Conservation (phyloP, 495 filamentous ascomycete species). For the Trichoderma gamsii region DNA sequence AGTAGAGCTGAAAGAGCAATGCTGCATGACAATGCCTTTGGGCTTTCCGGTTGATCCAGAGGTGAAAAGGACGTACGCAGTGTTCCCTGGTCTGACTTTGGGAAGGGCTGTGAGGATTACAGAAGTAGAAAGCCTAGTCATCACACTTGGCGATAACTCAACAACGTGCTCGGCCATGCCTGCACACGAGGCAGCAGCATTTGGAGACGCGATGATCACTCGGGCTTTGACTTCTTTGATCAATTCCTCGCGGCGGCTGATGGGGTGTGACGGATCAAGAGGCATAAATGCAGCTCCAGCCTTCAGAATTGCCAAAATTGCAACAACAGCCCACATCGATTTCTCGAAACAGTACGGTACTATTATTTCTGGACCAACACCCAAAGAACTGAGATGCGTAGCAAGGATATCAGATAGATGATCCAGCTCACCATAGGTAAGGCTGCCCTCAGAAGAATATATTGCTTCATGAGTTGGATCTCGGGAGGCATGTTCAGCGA, state of each 20-base stretch:
- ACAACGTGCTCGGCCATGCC: slow-evolving; percentile 20
- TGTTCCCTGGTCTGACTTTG: slow-evolving; percentile 27
- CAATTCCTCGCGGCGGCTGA: not conserved
- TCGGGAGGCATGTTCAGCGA: not conserved
- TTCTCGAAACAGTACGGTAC: slow-evolving; percentile 36
- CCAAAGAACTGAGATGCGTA: slow-evolving; percentile 18
- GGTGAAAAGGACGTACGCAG: slow-evolving; percentile 49
- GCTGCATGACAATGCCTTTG: slow-evolving; percentile 36
- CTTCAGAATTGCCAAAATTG: slow-evolving; percentile 1
- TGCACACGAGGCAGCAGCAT: slow-evolving; percentile 19
- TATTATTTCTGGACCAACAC: slow-evolving; percentile 42
- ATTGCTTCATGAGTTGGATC: not conserved
- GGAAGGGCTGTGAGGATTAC: slow-evolving; percentile 23
- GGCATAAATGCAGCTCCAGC: slow-evolving; percentile 12
- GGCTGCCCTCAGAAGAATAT: slow-evolving; percentile 6
- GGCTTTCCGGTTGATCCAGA: slow-evolving; percentile 51
- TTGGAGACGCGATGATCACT: not conserved
- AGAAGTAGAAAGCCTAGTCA: not conserved
- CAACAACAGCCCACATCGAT: slow-evolving; percentile 12
- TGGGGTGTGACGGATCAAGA: slow-evolving; percentile 10
- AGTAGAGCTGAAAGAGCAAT: slow-evolving; percentile 30
- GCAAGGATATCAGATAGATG: slow-evolving; percentile 3
- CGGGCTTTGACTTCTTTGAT: slow-evolving; percentile 1
- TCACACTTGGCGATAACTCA: not conserved
- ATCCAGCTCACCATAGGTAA: slow-evolving; percentile 15